Percentiles rank a stretch among this genome's conserved stretches.
These are phyloP conservation scores for Terfezia claveryi DNA, from an alignment of 495 filamentous ascomycete species.

Conservation along the genomic window DNA sequence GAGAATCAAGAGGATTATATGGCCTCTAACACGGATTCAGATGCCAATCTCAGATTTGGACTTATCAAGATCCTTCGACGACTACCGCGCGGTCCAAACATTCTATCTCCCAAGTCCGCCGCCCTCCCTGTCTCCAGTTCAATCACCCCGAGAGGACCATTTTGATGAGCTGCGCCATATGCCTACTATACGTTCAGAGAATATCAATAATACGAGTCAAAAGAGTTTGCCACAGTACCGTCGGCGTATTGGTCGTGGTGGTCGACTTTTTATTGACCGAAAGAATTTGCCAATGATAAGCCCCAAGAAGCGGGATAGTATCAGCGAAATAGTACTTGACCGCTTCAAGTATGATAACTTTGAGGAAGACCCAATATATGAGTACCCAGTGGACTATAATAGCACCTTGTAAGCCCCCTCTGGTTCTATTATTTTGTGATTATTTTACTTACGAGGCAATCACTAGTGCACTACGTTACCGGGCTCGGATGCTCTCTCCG, in stretches of 20 bases:
- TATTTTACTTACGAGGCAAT: neutral
- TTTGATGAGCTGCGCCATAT: neutral
- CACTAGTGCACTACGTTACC: conserved; percentile 14
- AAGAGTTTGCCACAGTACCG: conserved; percentile 36
- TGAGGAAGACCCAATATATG: conserved; percentile 43
- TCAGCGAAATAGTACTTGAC: conserved; percentile 31
- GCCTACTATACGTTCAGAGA: neutral
- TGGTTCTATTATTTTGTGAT: neutral
- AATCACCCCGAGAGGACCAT: conserved; percentile 20
- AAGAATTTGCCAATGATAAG: conserved; percentile 32
- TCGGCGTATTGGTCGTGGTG: conserved; percentile 50
- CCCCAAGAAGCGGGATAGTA: conserved; percentile 26
- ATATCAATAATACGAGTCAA: neutral
- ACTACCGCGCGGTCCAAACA: conserved; percentile 58
- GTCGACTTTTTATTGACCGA: conserved; percentile 64
- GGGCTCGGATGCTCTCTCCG: conserved; percentile 16
- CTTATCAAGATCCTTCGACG: conserved; percentile 28
- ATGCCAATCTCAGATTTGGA: no score
- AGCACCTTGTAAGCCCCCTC: conserved; percentile 9
- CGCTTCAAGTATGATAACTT: conserved; percentile 60
- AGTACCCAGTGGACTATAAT: conserved; percentile 44
- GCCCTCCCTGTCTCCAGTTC: conserved; percentile 36
- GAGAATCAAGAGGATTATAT: no score
- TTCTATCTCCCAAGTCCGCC: conserved; percentile 74
- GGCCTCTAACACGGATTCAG: no score